Percentiles rank a stretch among this genome's conserved stretches.
Evolutionary conservation across 78 protist species (phyloP).

Genomic region (Speleostelium caveatum): DNA sequence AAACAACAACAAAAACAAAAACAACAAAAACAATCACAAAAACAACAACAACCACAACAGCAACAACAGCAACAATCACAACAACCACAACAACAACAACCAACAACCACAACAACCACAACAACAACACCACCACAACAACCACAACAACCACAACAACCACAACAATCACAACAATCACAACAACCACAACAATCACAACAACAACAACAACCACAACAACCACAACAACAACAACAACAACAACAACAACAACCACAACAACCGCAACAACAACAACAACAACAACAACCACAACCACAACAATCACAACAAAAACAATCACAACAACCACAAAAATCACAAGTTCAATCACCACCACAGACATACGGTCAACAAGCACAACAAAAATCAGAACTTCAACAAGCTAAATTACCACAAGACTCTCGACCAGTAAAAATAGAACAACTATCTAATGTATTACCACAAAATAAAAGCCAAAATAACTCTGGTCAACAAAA

Average conservation of each 20-base stretch:
- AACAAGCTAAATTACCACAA: no score
- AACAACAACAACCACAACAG: background rate
- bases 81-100: background rate
- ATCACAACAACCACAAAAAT: background rate
- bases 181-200: constrained; percentile 4
- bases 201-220: background rate
- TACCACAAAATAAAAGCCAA: no score
- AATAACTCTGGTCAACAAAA: no score
- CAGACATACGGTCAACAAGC: no score
- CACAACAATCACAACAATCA: background rate
- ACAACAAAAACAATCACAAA: background rate
- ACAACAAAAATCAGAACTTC: no score
- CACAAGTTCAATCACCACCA: no score
- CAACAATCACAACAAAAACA: constrained; percentile 18
- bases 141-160: constrained; percentile 2
- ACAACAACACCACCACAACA: constrained; percentile 1
- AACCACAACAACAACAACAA: background rate
- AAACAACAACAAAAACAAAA: background rate
- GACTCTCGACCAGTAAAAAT: no score
- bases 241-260: background rate
- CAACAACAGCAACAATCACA: background rate
- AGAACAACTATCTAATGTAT: no score
- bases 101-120: background rate
- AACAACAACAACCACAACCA: background rate
- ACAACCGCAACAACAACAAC: background rate